Base-by-base conservation (phyloP, 2,329 filamentous ascomycete species). In the Trichophyton benhamiae region DNA sequence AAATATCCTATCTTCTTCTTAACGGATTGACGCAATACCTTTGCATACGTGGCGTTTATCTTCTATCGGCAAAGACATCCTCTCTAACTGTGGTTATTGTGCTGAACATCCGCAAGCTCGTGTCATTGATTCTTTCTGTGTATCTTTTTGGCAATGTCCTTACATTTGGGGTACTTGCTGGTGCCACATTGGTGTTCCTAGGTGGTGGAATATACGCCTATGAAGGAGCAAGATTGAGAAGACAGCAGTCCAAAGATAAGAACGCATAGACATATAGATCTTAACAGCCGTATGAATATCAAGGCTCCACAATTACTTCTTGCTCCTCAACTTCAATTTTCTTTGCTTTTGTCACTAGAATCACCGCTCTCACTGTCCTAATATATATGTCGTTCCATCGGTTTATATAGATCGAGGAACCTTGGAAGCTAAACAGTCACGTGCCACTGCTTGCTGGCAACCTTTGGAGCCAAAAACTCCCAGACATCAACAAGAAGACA, bases 31-130 rank as follows among this genome's bases (percentile, higher is more conserved):
- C 94, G 2, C 94, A 99, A 74, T 90, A 96, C 69, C 83, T 91
- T 25, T 99, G 94, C 73, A 97, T 99, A 65, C 88, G 91, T 2
- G 94, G 94, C 1, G 94, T 99, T 62, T 97, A 97, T 67, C 82
- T 96, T n/a, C 80, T 99, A 3, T 91, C 89, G 1, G 89, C 92
- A 0, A 87, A 87, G 60, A 89, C 89, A 2, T 92, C 91, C 2
- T 95, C 94, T 0, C 81, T 99, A 61, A 97, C 94, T 0, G 94
- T 99, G 25, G 96, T 92, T 1, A 95, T 99, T 68, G 91, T 97
- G 57, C 80, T 99, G 63, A 99, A 97, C 72, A 88, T 99, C 63
- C 83, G 94, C 67, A 99, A 99, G 75, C 79, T 99, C 20, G 87
- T 96, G 61, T 96, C 91, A 68, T 82, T 97, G 63, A 77, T 97